These are phyloP conservation scores for Sphagnum contortum DNA, from an alignment of 225 moss, liverwort and hornwort species.

Conservation along the genomic window DNA sequence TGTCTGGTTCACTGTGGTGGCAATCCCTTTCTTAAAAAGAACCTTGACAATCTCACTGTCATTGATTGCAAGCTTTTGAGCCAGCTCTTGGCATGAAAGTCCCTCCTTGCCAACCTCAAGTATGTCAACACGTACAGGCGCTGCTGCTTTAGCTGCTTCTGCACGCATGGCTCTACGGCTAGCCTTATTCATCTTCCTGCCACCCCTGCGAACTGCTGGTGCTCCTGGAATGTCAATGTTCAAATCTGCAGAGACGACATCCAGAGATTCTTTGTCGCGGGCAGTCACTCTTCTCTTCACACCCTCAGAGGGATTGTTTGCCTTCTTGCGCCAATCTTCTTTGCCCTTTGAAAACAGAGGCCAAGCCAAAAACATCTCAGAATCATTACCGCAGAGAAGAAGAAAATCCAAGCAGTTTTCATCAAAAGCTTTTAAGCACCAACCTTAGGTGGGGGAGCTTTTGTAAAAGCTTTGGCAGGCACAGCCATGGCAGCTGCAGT, in stretches of 20 bases:
- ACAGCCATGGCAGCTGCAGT: constrained; percentile 20
- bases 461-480: constrained; percentile 68
- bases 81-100: constrained; percentile 88
- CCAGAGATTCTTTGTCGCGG: constrained; percentile 49
- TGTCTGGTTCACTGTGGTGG: constrained; percentile 85
- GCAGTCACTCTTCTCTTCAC: constrained; percentile 71
- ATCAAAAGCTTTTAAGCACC: neutral
- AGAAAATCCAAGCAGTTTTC: no score
- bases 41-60: constrained; percentile 94
- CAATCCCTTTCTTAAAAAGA: constrained; percentile 91
- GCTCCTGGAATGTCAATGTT: constrained; percentile 41
- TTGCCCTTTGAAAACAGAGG: constrained; percentile 43
- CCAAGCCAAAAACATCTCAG: no score
- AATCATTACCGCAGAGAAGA: no score
- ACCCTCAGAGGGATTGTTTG: constrained; percentile 56
- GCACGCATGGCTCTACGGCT: constrained; percentile 79
- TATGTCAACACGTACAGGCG: constrained; percentile 90
- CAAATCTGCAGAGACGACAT: constrained; percentile 38
- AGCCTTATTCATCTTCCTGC: constrained; percentile 89
- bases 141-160: constrained; percentile 82
- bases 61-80: constrained; percentile 80
- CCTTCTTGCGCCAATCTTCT: constrained; percentile 97
- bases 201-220: constrained; percentile 41
- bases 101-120: constrained; percentile 82
- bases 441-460: constrained; percentile 24